These are phyloP conservation scores for Pedinophyceae sp. DNA, from an alignment of 139 green algal genomes.

Conservation along the genomic window DNA sequence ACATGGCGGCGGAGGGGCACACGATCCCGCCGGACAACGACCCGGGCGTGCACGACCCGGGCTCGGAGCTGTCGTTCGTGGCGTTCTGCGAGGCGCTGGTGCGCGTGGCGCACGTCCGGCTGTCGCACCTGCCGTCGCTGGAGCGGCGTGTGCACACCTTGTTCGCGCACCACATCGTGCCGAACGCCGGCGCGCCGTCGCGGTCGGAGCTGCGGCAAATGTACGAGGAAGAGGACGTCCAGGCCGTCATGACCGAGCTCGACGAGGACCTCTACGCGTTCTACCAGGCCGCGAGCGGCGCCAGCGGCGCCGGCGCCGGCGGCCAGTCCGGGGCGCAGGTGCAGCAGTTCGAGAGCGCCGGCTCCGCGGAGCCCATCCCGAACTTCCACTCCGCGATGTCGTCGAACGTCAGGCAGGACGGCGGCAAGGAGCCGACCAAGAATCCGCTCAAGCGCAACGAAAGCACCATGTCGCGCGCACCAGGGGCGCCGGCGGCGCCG, in stretches of 20 bases:
- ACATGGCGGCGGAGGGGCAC: no score
- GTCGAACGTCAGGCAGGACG: no score
- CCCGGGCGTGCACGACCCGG: conserved; percentile 6
- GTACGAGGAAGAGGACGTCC: no score
- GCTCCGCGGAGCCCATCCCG: neutral
- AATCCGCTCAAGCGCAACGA: no score
- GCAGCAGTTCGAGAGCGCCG: neutral
- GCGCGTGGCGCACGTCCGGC: conserved; percentile 22
- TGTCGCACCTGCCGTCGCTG: conserved; percentile 19
- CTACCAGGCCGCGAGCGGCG: no score
- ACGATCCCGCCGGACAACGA: neutral
- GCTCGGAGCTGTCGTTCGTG: conserved; percentile 27
- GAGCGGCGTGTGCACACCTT: conserved; percentile 29
- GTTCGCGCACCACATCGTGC: conserved; percentile 30
- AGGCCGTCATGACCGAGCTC: neutral
- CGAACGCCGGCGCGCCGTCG: neutral
- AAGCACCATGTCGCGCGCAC: no score
- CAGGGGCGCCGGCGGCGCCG: no score
- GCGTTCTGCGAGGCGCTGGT: conserved; percentile 34
- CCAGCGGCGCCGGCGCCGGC: no score
- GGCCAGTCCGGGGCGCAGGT: no score
- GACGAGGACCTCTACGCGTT: neutral
- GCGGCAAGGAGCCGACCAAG: no score
- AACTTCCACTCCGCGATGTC: no score
- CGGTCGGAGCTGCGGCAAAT: no score